A percentile compares a stretch with the other conserved stretches of the same genome.
phyloP scores from a whole-genome alignment of 805 yeast species.

The Sugiyamaella boreocaroliniensis region DNA sequence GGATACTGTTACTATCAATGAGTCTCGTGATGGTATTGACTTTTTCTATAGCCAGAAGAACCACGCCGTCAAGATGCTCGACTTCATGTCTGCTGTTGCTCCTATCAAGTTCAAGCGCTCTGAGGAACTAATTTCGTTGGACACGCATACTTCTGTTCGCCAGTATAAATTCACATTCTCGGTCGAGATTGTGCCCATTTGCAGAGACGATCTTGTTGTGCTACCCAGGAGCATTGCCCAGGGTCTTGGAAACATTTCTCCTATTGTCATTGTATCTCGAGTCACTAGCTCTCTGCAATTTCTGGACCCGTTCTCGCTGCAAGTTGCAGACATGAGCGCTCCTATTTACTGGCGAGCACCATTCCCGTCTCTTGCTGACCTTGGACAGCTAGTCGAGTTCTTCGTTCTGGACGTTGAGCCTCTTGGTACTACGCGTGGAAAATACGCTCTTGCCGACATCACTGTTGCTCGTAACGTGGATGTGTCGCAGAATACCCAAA shows the following conservation, averaged over 20 bases:
- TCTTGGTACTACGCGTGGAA: conserved; percentile 72
- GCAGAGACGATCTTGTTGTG: conserved; percentile 88
- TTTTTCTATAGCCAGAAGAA: conserved; percentile 80
- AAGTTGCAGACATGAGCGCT: conserved; percentile 67
- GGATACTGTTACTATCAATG: conserved; percentile 85
- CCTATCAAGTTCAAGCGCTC: conserved; percentile 78
- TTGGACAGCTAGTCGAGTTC: conserved; percentile 64
- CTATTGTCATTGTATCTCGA: conserved; percentile 77
- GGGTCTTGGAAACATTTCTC: conserved; percentile 69
- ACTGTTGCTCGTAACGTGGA: conserved; percentile 78
- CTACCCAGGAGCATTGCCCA: conserved; percentile 77
- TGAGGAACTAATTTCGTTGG: conserved; percentile 81
- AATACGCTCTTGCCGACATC: conserved; percentile 73
- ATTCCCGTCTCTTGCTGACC: conserved; percentile 64
- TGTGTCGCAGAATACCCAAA: conserved; percentile 59
- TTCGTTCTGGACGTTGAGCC: conserved; percentile 87
- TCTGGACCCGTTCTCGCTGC: conserved; percentile 70
- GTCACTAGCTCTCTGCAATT: conserved; percentile 74
- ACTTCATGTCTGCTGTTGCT: conserved; percentile 72
- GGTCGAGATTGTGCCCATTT: conserved; percentile 86
- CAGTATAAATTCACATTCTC: conserved; percentile 83
- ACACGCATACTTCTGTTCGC: conserved; percentile 84
- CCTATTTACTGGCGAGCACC: conserved; percentile 73
- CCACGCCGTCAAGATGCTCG: conserved; percentile 89
- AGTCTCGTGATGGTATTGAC: conserved; percentile 85